Conservation (phyloP, 2,329 filamentous ascomycete genomes). For the Lomentospora prolificans region DNA sequence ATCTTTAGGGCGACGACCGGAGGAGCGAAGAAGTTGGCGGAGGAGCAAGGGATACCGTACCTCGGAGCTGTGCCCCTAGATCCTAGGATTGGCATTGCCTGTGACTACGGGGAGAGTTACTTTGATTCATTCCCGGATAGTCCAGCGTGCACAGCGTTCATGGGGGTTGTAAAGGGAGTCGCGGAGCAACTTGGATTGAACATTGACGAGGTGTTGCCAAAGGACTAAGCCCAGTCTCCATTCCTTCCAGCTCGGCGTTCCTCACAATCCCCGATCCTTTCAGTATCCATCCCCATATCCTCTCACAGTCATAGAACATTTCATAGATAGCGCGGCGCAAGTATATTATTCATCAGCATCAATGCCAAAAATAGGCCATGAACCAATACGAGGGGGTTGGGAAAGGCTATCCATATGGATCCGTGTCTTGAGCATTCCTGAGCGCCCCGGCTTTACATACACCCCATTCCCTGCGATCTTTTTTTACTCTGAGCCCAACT, state of each 20-base stretch:
- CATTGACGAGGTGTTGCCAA: slow-evolving; percentile 32
- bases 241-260: not conserved
- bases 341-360: slow-evolving; percentile 12
- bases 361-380: too few relatives aligned
- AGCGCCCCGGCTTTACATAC: slow-evolving; percentile 6
- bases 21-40: slow-evolving; percentile 68
- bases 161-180: slow-evolving; percentile 66
- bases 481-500: slow-evolving; percentile 30
- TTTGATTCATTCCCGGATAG: slow-evolving; percentile 90
- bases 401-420: too few relatives aligned
- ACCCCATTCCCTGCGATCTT: not conserved
- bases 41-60: slow-evolving; percentile 82
- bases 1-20: slow-evolving; percentile 91
- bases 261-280: not conserved
- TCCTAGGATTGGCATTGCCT: slow-evolving; percentile 89
- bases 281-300: not conserved
- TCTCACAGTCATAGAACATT: not conserved
- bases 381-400: too few relatives aligned
- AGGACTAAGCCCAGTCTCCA: not conserved
- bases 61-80: slow-evolving; percentile 85
- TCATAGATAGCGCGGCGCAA: slow-evolving; percentile 4
- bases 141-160: slow-evolving; percentile 76
- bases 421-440: slow-evolving; percentile 5
- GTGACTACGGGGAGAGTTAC: slow-evolving; percentile 95
- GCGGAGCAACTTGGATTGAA: slow-evolving; percentile 56